These are phyloP conservation scores for Geotrichum carabidarum DNA, from an alignment of 1,139 yeast genomes.

Conservation along the genomic window DNA sequence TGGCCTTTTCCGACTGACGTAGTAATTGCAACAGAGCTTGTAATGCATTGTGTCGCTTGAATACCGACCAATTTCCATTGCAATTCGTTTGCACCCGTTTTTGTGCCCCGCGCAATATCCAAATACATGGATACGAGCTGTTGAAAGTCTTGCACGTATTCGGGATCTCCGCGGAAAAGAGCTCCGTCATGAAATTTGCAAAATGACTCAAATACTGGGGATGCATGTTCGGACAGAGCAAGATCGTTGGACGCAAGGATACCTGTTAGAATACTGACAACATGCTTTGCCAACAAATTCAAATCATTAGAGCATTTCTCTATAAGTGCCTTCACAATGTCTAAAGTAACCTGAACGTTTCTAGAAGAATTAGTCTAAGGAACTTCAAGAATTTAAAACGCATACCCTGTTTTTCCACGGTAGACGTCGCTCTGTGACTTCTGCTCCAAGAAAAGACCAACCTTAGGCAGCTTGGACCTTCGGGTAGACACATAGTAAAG, in stretches of 20 bases:
- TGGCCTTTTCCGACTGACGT: conserved; percentile 40
- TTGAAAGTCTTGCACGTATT: conserved; percentile 51
- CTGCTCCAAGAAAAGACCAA: conserved; percentile 61
- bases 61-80: conserved; percentile 50
- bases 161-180: conserved; percentile 66
- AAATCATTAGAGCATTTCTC: conserved; percentile 75
- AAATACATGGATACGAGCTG: conserved; percentile 32
- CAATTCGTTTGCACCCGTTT: conserved; percentile 39
- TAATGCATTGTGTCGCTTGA: conserved; percentile 44
- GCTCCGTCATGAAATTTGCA: conserved; percentile 63
- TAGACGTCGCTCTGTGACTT: conserved; percentile 61
- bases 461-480: conserved; percentile 81
- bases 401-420: conserved; percentile 55
- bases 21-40: conserved; percentile 43
- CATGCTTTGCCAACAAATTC: conserved; percentile 65
- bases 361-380: conserved; percentile 11
- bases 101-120: conserved; percentile 33
- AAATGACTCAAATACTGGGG: conserved; percentile 47
- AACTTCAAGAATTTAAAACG: conserved; percentile 4
- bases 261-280: conserved; percentile 39
- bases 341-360: conserved; percentile 75
- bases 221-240: conserved; percentile 49
- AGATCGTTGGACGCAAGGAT: conserved; percentile 52
- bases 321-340: conserved; percentile 63
- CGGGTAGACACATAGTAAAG: conserved; percentile 90